These are phyloP conservation scores for Aureobasidium sp. DNA, from an alignment of 2,329 filamentous ascomycete genomes.

Conservation along the genomic window DNA sequence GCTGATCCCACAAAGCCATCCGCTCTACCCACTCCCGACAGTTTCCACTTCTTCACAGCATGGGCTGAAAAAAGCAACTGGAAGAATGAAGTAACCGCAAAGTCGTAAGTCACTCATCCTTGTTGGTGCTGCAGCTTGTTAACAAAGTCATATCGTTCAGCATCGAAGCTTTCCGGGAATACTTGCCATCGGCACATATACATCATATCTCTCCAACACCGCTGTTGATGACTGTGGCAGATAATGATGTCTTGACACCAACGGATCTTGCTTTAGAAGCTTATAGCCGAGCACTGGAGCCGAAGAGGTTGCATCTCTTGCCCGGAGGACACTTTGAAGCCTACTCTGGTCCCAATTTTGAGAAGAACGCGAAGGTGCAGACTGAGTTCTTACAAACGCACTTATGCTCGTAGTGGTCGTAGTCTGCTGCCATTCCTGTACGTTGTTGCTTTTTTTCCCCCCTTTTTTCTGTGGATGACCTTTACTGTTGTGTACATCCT, in stretches of 20 bases:
- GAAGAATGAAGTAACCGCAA: constrained; percentile 32
- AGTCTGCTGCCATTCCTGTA: neutral
- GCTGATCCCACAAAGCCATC: constrained; percentile 22
- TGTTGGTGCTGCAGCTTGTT: neutral
- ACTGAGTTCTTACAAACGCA: neutral
- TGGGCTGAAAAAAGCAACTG: constrained; percentile 27
- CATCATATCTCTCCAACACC: constrained; percentile 22
- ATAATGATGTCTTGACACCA: constrained; percentile 27
- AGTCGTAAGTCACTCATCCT: constrained; percentile 14
- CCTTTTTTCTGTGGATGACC: no score
- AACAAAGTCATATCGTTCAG: constrained; percentile 5
- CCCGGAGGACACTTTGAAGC: constrained; percentile 33
- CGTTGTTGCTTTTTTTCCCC: no score
- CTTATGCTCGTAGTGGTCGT: neutral
- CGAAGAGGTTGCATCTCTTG: constrained; percentile 31
- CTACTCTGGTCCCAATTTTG: constrained; percentile 23
- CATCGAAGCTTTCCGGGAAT: constrained; percentile 21
- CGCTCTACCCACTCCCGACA: constrained; percentile 28
- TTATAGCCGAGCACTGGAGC: constrained; percentile 28
- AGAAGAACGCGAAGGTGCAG: constrained; percentile 20
- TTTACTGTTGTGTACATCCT: no score
- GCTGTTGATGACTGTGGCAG: constrained; percentile 29
- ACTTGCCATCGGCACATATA: constrained; percentile 25
- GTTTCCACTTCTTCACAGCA: constrained; percentile 25
- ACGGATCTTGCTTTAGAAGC: constrained; percentile 28